Conservation (phyloP, 345 rosid species). For the Eucalyptus curtisii region DNA sequence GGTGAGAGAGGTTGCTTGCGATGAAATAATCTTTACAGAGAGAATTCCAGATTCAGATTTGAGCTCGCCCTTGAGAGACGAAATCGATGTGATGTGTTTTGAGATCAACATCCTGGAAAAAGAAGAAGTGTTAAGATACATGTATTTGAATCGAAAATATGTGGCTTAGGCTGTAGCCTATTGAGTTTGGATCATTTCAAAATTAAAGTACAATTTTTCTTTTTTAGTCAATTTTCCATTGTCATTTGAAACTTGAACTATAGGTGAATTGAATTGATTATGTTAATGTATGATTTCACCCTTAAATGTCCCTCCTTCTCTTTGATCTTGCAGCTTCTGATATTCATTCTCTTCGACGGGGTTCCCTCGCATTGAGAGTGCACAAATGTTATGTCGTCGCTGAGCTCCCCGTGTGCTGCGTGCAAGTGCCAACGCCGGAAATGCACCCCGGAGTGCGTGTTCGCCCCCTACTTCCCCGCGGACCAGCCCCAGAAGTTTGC, state of each 20-base stretch:
- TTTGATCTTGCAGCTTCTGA: not conserved
- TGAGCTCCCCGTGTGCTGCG: slow-evolving; percentile 72
- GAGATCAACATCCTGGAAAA: not conserved
- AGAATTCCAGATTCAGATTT: not conserved
- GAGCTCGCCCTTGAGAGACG: not conserved
- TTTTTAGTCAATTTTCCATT: not conserved
- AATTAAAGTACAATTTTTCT: not conserved
- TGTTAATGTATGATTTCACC: not conserved
- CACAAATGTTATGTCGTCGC: slow-evolving; percentile 35
- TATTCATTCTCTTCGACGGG: not conserved
- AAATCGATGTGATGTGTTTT: not conserved
- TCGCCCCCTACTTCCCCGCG: slow-evolving; percentile 80
- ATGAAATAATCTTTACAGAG: not conserved
- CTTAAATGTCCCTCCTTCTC: no score
- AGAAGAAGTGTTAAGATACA: not conserved
- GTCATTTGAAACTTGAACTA: not conserved
- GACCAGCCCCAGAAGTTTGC: slow-evolving; percentile 60
- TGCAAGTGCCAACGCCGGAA: slow-evolving; percentile 63
- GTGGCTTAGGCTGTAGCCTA: not conserved
- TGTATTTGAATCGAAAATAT: not conserved
- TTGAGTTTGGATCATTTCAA: not conserved
- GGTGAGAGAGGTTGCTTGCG: not conserved
- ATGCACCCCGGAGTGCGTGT: slow-evolving; percentile 74
- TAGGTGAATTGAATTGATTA: not conserved
- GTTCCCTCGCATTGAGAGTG: not conserved